Evolutionary conservation across 2,329 filamentous ascomycete species (phyloP).

Genomic region (Dichotomopilus funicola): DNA sequence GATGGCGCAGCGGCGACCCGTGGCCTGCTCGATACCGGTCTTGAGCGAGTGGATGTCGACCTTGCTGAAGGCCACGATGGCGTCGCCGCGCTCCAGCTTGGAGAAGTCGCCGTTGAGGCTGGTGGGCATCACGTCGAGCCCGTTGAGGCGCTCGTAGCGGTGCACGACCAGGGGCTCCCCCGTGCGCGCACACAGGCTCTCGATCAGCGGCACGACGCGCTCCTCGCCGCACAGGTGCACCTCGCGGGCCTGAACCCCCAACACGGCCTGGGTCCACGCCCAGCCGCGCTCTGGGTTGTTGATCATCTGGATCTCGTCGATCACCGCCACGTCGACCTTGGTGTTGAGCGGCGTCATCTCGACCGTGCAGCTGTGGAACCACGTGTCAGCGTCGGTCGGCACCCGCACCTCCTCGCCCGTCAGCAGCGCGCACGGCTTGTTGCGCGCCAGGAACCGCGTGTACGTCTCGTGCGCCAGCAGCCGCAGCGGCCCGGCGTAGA

Average conservation of each 20-base stretch:
- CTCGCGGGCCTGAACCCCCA: conserved; percentile 82
- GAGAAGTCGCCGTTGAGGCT: conserved; percentile 59
- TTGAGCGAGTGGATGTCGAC: conserved; percentile 76
- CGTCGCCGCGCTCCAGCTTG: conserved; percentile 79
- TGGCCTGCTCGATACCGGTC: conserved; percentile 65
- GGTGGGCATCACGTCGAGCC: conserved; percentile 57
- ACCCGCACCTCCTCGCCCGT: conserved; percentile 86
- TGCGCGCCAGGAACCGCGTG: conserved; percentile 72
- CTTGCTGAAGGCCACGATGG: conserved; percentile 80
- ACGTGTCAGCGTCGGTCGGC: conserved; percentile 49
- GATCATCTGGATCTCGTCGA: conserved; percentile 99
- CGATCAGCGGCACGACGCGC: conserved; percentile 70
- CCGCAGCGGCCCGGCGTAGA: conserved; percentile 86
- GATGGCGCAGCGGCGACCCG: conserved; percentile 76
- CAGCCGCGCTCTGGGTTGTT: conserved; percentile 71
- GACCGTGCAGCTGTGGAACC: conserved; percentile 81
- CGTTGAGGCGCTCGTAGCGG: conserved; percentile 75
- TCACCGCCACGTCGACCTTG: conserved; percentile 78
- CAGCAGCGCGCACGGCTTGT: conserved; percentile 68
- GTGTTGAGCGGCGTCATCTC: conserved; percentile 66
- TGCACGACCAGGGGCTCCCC: conserved; percentile 81
- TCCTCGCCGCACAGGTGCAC: conserved; percentile 91
- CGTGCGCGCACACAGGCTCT: conserved; percentile 66
- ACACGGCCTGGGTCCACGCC: conserved; percentile 88
- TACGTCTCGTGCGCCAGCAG: conserved; percentile 94